phyloP scores from a whole-genome alignment of 23 red algal genomes.

The Gracilaria domingensis region DNA sequence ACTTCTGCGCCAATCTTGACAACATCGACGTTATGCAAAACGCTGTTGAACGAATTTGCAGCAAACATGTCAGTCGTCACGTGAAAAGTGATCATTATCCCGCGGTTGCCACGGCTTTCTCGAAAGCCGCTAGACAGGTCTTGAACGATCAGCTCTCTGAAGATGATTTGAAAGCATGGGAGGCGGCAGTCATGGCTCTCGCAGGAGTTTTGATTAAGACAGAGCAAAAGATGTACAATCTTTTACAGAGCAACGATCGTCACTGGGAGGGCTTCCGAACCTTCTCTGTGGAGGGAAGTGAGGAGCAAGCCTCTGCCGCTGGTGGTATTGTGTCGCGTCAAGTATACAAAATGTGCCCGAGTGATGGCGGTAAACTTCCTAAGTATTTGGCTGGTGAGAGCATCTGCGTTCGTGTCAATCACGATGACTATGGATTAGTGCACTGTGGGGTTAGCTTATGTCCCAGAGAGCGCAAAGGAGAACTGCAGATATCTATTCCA shows the following conservation, averaged over 20 bases:
- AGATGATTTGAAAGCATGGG: constrained; percentile 60
- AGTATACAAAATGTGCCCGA: constrained; percentile 3
- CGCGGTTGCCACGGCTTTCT: constrained; percentile 47
- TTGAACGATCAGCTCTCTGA: constrained; percentile 31
- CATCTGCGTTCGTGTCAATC: constrained; percentile 18
- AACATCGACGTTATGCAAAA: constrained; percentile 26
- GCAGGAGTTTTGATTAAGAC: constrained; percentile 34
- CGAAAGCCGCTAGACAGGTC: constrained; percentile 3
- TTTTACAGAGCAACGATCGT: not conserved
- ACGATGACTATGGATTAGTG: constrained; percentile 23
- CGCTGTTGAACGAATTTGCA: constrained; percentile 57
- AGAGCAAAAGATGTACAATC: constrained; percentile 47
- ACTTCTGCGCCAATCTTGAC: constrained; percentile 49
- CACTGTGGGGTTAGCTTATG: not conserved
- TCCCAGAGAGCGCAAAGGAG: not conserved
- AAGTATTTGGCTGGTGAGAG: constrained; percentile 1
- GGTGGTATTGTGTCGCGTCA: not conserved
- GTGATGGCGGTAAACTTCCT: not conserved
- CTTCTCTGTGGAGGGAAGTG: constrained; percentile 14
- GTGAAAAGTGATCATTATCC: constrained; percentile 53
- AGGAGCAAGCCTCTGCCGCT: not conserved
- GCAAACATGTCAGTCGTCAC: constrained; percentile 55
- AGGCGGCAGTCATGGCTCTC: constrained; percentile 40
- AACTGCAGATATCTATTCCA: not conserved
- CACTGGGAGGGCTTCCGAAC: constrained; percentile 46